Percentiles rank a stretch among this genome's conserved stretches.
Evolutionary conservation across 108 stramenopile species (phyloP).

Genomic region (Phaeodactylum tricornutum): DNA sequence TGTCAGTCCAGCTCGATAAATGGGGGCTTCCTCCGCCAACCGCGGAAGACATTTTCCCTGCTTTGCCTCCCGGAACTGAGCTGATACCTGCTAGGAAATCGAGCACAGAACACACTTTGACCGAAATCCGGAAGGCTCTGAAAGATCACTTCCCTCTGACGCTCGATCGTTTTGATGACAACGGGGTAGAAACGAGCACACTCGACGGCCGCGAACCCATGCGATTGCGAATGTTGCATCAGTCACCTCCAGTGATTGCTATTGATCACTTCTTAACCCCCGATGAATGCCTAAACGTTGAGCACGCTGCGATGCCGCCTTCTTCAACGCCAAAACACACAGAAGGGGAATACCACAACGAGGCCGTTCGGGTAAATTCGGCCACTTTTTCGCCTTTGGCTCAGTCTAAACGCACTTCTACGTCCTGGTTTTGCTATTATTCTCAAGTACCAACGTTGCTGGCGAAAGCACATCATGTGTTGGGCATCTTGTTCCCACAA

Average conservation of each 20-base stretch:
- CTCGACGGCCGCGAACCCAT: constrained; percentile 19
- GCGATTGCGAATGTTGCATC: constrained; percentile 39
- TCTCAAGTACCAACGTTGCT: constrained; percentile 37
- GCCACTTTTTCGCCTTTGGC: constrained; percentile 49
- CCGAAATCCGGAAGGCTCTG: constrained; percentile 24
- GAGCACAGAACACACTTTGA: constrained; percentile 16
- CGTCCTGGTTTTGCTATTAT: constrained; percentile 72
- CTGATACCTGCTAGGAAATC: constrained; percentile 18
- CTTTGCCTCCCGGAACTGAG: constrained; percentile 31
- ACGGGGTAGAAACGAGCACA: constrained; percentile 24
- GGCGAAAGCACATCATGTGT: constrained; percentile 39
- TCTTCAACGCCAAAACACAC: background rate
- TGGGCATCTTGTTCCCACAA: constrained; percentile 34
- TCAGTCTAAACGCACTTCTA: constrained; percentile 59
- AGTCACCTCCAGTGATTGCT: constrained; percentile 54
- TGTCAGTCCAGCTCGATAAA: constrained; percentile 69
- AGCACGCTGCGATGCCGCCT: constrained; percentile 6
- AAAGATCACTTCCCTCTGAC: constrained; percentile 40
- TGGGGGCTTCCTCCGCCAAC: constrained; percentile 70
- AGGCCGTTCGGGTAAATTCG: constrained; percentile 32
- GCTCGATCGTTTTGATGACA: constrained; percentile 42
- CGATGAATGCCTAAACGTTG: constrained; percentile 41
- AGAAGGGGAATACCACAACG: background rate
- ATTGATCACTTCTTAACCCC: constrained; percentile 66
- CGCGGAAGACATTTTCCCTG: constrained; percentile 67